A percentile compares a stretch with the other conserved stretches of the same genome.
phyloP scores from a whole-genome alignment of 805 yeast genomes.

The Lipomyces sp. region DNA sequence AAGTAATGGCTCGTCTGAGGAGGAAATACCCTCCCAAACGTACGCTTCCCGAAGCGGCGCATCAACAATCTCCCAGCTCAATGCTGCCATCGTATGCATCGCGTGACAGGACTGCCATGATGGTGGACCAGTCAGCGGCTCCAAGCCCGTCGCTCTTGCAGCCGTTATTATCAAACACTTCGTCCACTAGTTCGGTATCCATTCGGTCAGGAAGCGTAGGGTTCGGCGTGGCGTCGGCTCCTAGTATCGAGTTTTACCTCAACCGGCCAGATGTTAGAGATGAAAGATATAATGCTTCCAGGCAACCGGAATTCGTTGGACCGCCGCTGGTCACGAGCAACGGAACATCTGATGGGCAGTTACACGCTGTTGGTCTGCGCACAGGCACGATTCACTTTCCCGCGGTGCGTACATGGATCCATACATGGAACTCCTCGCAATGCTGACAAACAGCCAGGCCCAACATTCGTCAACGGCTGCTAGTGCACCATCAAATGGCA shows the following conservation, averaged over 20 bases:
- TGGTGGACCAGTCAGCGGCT: background rate
- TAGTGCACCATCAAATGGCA: background rate
- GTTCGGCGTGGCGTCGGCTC: constrained; percentile 1
- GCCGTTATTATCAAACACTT: constrained; percentile 23
- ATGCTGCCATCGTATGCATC: constrained; percentile 6
- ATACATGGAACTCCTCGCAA: background rate
- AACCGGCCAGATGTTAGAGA: background rate
- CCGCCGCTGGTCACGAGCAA: constrained; percentile 2
- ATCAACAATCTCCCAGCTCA: constrained; percentile 8
- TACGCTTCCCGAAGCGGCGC: constrained; percentile 19
- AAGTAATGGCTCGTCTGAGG: constrained; percentile 26
- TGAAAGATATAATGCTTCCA: background rate
- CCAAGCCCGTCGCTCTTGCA: constrained; percentile 11
- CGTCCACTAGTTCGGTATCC: constrained; percentile 16
- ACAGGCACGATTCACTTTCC: background rate
- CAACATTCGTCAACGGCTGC: background rate
- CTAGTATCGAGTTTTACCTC: background rate
- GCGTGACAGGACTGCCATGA: background rate
- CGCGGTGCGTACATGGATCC: background rate
- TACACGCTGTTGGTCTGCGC: background rate
- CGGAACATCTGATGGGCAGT: background rate
- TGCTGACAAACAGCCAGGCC: background rate
- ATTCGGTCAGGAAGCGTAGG: constrained; percentile 6
- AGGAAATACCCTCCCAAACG: constrained; percentile 27
- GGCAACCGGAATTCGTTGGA: background rate